Evolutionary conservation across 768 basidiomycete genomes (phyloP).

Genomic region (Termitomyces sp.): DNA sequence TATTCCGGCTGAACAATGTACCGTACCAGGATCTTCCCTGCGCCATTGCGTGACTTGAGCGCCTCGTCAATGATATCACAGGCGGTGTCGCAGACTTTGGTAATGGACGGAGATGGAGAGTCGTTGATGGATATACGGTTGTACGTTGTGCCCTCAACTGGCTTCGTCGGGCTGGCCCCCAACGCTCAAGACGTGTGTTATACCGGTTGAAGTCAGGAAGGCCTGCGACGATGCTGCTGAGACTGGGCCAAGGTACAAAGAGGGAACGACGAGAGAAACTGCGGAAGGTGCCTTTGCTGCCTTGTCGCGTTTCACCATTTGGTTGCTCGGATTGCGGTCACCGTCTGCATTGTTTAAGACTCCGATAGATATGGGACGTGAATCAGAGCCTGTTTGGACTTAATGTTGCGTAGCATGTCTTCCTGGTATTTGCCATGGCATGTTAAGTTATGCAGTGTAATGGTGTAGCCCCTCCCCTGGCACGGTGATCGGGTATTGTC

Average conservation of each 20-base stretch:
- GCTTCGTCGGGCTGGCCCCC: background rate
- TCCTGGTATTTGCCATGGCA: too few relatives aligned
- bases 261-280: background rate
- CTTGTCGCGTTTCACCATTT: background rate
- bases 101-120: background rate
- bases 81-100: background rate
- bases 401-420: too few relatives aligned
- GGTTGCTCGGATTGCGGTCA: background rate
- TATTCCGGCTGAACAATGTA: background rate
- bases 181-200: background rate
- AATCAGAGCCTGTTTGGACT: too few relatives aligned
- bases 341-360: too few relatives aligned
- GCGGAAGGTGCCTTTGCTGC: background rate
- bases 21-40: background rate
- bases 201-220: background rate
- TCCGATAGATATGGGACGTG: too few relatives aligned
- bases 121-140: background rate
- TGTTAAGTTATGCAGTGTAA: too few relatives aligned
- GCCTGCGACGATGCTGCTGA: background rate
- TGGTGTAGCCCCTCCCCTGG: too few relatives aligned
- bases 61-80: background rate
- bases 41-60: background rate
- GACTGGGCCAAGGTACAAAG: background rate
- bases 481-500: too few relatives aligned
- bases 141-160: background rate